phyloP scores from a whole-genome alignment of 371 early-diverging fungal genomes.

The Nematocida parisii region DNA sequence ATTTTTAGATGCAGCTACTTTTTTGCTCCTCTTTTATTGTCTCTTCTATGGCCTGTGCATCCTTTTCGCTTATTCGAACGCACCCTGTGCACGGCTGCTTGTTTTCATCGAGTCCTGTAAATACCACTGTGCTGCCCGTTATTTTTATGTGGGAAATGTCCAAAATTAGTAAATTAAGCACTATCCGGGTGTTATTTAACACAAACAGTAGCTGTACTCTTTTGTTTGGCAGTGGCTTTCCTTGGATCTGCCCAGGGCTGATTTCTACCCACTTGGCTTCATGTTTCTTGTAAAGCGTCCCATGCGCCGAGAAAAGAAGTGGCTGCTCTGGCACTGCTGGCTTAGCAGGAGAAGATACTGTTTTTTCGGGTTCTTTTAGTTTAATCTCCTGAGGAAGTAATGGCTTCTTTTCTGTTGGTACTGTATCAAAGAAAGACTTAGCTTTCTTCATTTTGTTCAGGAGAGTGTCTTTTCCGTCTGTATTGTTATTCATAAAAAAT shows the following conservation, averaged over 20 bases:
- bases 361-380: neutral
- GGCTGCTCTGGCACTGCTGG: neutral
- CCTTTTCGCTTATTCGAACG: conserved; percentile 13
- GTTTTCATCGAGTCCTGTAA: conserved; percentile 28
- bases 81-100: conserved; percentile 5
- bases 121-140: neutral
- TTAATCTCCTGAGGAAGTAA: conserved; percentile 1
- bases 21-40: neutral
- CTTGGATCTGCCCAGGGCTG: conserved; percentile 2
- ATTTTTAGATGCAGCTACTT: neutral
- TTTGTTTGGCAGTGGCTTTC: neutral
- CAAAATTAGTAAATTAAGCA: conserved; percentile 20
- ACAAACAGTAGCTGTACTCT: conserved; percentile 34
- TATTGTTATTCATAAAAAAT: conserved; percentile 2
- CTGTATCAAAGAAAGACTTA: conserved; percentile 44
- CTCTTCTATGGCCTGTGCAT: conserved; percentile 2
- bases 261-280: conserved; percentile 34
- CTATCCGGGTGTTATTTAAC: conserved; percentile 37
- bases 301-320: conserved; percentile 19
- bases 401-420: conserved; percentile 1
- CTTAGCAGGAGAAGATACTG: neutral
- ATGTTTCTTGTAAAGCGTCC: conserved; percentile 30
- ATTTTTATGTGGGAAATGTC: neutral
- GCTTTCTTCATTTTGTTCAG: conserved; percentile 47
- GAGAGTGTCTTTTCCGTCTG: conserved; percentile 34